These are phyloP conservation scores for Chenopodium berlandieri DNA, from an alignment of 148 eudicot genomes.

Conservation along the genomic window DNA sequence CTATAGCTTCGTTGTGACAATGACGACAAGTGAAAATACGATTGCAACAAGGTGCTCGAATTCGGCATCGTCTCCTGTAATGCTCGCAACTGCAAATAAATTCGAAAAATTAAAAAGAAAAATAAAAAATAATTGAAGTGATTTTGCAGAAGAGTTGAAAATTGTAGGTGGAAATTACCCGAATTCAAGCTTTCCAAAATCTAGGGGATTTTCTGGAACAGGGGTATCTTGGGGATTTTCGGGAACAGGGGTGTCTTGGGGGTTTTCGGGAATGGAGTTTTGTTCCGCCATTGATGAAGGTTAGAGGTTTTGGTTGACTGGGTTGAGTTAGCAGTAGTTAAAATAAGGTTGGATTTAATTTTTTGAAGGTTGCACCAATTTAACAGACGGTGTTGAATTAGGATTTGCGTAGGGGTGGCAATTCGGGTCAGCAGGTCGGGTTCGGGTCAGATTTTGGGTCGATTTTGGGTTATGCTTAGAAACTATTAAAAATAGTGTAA, in stretches of 20 bases:
- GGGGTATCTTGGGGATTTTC: conserved; percentile 25
- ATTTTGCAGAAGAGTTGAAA: not conserved
- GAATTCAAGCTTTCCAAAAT: conserved; percentile 42
- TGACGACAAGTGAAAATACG: conserved; percentile 76
- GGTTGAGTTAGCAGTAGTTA: not conserved
- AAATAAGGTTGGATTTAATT: no score
- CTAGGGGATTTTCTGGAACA: conserved; percentile 23
- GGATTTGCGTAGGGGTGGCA: no score
- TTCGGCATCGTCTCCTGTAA: conserved; percentile 69
- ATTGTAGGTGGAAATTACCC: conserved; percentile 38
- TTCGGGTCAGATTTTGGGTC: no score
- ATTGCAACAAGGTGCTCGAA: conserved; percentile 74
- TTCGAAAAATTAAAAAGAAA: no score
- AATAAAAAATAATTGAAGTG: not conserved
- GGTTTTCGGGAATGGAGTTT: conserved; percentile 20
- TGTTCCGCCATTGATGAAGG: conserved; percentile 29
- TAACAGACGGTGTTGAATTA: no score
- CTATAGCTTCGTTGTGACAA: conserved; percentile 75
- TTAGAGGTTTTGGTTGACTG: not conserved
- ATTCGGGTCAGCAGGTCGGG: no score
- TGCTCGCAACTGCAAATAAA: conserved; percentile 56
- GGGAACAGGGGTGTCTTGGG: conserved; percentile 19
- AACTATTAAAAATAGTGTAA: no score
- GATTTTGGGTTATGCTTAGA: no score
- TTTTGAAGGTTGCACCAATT: no score